Percentiles rank a stretch among this genome's conserved stretches.
Conservation (phyloP, 2,329 filamentous ascomycete genomes). For the Colletotrichum paranaense region DNA sequence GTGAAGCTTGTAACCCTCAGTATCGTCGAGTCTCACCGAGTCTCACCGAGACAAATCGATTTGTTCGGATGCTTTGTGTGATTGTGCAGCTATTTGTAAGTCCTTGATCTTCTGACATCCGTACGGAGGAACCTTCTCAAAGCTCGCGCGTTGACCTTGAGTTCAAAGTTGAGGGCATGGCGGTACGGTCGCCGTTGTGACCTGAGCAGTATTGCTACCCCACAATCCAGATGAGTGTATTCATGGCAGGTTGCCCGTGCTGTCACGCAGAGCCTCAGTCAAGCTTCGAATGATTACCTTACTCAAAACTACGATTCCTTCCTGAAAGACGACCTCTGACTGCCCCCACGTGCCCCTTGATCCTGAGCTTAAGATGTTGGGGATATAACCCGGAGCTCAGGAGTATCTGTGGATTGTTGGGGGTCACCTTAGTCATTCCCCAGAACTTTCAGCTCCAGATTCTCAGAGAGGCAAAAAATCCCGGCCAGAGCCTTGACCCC, state of each 20-base stretch:
- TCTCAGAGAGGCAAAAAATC: neutral
- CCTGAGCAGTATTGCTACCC: constrained; percentile 81
- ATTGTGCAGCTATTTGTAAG: neutral
- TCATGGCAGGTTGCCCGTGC: constrained; percentile 69
- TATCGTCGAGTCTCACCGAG: no score
- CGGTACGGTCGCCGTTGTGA: constrained; percentile 60
- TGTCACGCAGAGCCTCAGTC: constrained; percentile 60
- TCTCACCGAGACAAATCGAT: neutral
- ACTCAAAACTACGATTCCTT: constrained; percentile 78
- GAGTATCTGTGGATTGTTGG: neutral
- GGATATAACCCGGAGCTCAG: constrained; percentile 66
- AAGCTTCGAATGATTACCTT: no score
- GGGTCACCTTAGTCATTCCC: neutral
- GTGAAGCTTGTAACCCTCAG: neutral
- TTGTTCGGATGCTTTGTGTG: neutral
- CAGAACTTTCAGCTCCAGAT: neutral
- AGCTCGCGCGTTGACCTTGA: no score
- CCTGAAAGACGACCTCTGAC: constrained; percentile 82
- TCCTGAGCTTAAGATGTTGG: constrained; percentile 81
- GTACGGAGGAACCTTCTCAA: neutral
- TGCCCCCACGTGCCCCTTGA: constrained; percentile 70
- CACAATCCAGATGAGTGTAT: constrained; percentile 73
- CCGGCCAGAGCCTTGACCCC: neutral
- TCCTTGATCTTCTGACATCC: neutral
- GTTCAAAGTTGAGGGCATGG: constrained; percentile 43